Base-by-base conservation (phyloP, 768 basidiomycete species). In the Leucosporidium creatinivorum region DNA sequence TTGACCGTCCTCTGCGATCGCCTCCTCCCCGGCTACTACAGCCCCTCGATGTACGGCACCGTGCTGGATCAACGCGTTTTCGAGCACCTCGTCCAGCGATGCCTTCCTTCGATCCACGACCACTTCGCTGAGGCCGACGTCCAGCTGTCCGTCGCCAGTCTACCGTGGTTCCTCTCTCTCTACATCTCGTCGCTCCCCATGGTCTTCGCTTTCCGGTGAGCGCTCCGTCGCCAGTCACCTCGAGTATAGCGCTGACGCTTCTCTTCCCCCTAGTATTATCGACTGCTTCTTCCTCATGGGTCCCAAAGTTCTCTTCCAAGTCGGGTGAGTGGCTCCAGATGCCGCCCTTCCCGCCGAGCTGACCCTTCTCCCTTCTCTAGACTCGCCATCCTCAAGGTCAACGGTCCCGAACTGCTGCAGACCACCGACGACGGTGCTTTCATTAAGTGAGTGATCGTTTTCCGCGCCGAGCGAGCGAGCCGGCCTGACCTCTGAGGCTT, bases 51-150 rank as follows among this genome's bases (percentile, higher is more conserved):
- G 96, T 92, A 97, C 74, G 96, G 96, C 19, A 99, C 96, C 0
- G 83, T 99, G 17, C 85, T 99, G n/a, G 96, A 99, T 77, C 96
- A 99, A 77, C 85, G 93, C 25, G 96, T 99, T 0, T 99, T 99
- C 69, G 96, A 99, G 77, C 86, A 93, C 9, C 83, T 99, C 39
- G 93, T 98, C 10, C 84, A 87, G 63, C 85, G 86, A 62, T 90
- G 89, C 80, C 82, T 74, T 3, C 73, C 71, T 5, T 36, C 61
- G 13, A 90, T 99, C 72, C 87, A 93, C 73, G 91, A 96, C 33
- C 90, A 98, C 77, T 96, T 97, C 80, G 83, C 84, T 72, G 81
- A 78, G 21, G 91, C 94, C 44, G 94, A 99, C 74, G 93, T 99
- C 10, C 94, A 98, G 74, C 84, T 99, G 21, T 94, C 92, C 3